Base-by-base conservation (phyloP, 306 rosid species). In the Cicer cuneatum region DNA sequence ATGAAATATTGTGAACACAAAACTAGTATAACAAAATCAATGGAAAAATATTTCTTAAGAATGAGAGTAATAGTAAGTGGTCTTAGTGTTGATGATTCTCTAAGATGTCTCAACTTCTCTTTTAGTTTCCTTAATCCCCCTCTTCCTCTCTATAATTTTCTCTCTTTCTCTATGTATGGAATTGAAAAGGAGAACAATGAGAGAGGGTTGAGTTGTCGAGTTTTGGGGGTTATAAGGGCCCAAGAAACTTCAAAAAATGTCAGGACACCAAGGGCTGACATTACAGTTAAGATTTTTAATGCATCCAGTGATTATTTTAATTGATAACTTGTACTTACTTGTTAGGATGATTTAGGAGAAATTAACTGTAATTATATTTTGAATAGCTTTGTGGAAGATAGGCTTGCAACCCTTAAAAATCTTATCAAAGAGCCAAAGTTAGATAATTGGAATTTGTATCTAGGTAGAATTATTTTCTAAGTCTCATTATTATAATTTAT, bases 341-440 rank as follows among this genome's bases (percentile, higher is more conserved):
- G n/a, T 54, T 61, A 69, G 48, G 38, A 41, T 74, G 59, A 43
- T 41, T 59, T 15, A 71, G 3, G 66, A 69, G 78, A 69, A 73
- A 79, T 9, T 72, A 65, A 43, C 72, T 52, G 11, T 5, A 35
- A 66, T 72, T 48, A 14, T n/a, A 58, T 60, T 66, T 68, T 82
- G 35, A 66, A 56, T 86, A 91, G 98, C 85, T 93, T 93, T 74
- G 96, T 91, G 65, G 97, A 93, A 88, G 97, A 93, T 79, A 86
- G 93, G 59, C 78, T 91, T 63, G 91, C 93, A 65, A 89, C 93
- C 78, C 84, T 88, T 37, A 91, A 85, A 82, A 90, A 93, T 74
- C 97, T 93, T 15, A 91, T 89, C 67, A 91, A 89, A 80, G 97
- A 93, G 84, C 88, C 93, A 33, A 96, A 91, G 75, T 77, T 93